phyloP scores from a whole-genome alignment of 2,329 filamentous ascomycete species.

The Xylariaceae sp. region DNA sequence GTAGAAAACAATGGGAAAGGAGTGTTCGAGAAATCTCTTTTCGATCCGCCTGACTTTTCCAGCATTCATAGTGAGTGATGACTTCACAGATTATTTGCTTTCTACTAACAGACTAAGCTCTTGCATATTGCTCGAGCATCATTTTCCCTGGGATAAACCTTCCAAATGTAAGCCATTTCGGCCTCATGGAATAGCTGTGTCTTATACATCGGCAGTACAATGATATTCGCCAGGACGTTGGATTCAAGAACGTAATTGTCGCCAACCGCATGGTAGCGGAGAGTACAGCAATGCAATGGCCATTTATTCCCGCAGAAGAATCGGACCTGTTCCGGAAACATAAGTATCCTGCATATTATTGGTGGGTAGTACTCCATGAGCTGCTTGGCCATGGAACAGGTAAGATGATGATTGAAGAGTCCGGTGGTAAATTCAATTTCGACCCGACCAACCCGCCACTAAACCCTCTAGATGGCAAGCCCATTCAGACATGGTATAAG shows the following conservation, averaged over 20 bases:
- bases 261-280: slow-evolving; percentile 61
- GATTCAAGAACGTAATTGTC: slow-evolving; percentile 70
- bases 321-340: slow-evolving; percentile 65
- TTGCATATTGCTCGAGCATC: slow-evolving; percentile 52
- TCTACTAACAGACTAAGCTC: slow-evolving; percentile 37
- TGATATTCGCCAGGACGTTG: slow-evolving; percentile 61
- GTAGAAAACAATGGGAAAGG: slow-evolving; percentile 46
- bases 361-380: slow-evolving; percentile 74
- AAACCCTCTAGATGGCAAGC: slow-evolving; percentile 59
- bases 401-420: slow-evolving; percentile 62
- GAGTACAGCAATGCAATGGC: slow-evolving; percentile 49
- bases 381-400: slow-evolving; percentile 70
- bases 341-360: slow-evolving; percentile 71
- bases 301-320: slow-evolving; percentile 68
- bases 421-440: slow-evolving; percentile 64
- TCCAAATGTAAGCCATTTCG: slow-evolving; percentile 46
- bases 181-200: slow-evolving; percentile 2
- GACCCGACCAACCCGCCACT: slow-evolving; percentile 61
- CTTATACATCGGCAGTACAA: slow-evolving; percentile 50
- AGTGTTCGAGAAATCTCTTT: slow-evolving; percentile 74
- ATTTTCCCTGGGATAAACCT: slow-evolving; percentile 52
- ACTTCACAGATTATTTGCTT: slow-evolving; percentile 14
- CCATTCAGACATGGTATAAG: slow-evolving; percentile 64
- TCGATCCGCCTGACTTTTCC: slow-evolving; percentile 75
- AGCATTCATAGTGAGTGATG: slow-evolving; percentile 68